Evolutionary conservation across 352 stramenopile genomes (phyloP).

Genomic region (Pythium aquatile): DNA sequence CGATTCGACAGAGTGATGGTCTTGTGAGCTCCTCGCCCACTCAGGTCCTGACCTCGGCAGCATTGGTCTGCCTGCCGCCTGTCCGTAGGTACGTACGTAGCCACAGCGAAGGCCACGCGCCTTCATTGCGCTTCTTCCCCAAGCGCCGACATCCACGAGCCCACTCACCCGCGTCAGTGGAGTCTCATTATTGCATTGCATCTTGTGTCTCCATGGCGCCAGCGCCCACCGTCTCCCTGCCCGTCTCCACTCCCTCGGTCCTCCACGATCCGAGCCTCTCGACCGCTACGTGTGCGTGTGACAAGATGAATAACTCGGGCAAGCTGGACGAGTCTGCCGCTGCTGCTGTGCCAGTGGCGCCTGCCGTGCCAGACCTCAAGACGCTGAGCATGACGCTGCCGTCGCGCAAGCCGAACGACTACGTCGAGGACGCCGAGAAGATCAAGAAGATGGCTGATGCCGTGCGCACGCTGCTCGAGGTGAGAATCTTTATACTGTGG

Average conservation of each 20-base stretch:
- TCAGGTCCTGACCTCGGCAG: background rate
- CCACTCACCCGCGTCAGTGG: background rate
- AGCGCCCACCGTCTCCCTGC: slow-evolving; percentile 21
- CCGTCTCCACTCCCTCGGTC: slow-evolving; percentile 5
- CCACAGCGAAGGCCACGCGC: background rate
- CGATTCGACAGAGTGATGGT: slow-evolving; percentile 15
- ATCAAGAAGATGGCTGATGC: slow-evolving; percentile 93
- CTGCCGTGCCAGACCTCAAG: slow-evolving; percentile 28
- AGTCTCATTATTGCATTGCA: background rate
- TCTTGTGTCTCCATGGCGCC: slow-evolving; percentile 21
- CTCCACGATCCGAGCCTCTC: slow-evolving; percentile 8
- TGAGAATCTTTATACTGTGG: slow-evolving; percentile 22
- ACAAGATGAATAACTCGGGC: slow-evolving; percentile 41
- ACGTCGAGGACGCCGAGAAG: slow-evolving; percentile 74
- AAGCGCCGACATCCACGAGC: background rate
- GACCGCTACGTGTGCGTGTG: background rate
- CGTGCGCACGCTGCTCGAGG: slow-evolving; percentile 91
- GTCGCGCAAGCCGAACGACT: slow-evolving; percentile 53
- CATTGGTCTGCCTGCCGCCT: background rate
- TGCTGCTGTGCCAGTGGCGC: background rate
- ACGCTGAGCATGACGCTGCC: slow-evolving; percentile 67
- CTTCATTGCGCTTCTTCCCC: slow-evolving; percentile 25
- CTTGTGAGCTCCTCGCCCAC: background rate
- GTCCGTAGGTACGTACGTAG: background rate
- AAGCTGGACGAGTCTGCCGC: slow-evolving; percentile 6